phyloP scores from a whole-genome alignment of 75 land plant species.

The Azolla pinnata region DNA sequence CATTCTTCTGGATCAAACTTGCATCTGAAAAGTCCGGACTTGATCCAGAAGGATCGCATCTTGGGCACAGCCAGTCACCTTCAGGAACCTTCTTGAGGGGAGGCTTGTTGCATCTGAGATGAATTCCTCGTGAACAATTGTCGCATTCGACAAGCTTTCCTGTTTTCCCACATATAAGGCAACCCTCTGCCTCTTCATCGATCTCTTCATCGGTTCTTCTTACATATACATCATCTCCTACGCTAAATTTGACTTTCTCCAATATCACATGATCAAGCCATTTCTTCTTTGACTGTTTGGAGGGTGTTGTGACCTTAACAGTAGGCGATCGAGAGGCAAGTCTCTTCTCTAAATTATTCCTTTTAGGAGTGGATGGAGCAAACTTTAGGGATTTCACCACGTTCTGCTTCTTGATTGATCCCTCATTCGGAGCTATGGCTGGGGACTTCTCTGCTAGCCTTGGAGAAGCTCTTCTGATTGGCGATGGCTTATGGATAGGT shows the following conservation, averaged over 20 bases:
- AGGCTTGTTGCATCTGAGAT: conserved; percentile 69
- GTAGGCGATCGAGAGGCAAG: no score
- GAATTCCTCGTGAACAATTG: conserved; percentile 79
- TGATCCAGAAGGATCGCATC: conserved; percentile 43
- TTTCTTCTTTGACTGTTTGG: neutral
- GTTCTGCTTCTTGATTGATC: neutral
- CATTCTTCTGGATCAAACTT: neutral
- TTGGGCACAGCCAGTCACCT: conserved; percentile 76
- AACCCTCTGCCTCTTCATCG: conserved; percentile 68
- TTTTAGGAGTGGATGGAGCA: no score
- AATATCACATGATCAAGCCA: conserved; percentile 24
- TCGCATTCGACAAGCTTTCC: conserved; percentile 72
- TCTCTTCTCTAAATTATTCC: no score
- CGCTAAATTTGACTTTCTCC: conserved; percentile 52
- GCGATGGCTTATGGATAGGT: no score
- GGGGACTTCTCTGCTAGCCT: neutral
- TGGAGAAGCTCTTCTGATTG: neutral
- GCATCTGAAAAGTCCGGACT: conserved; percentile 38
- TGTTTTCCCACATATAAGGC: conserved; percentile 52
- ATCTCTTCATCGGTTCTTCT: conserved; percentile 55
- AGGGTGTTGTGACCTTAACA: no score
- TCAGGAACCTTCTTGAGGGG: conserved; percentile 81
- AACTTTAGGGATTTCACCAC: neutral
- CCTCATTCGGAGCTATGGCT: neutral
- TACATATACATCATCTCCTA: conserved; percentile 91